A percentile compares a stretch with the other conserved stretches of the same genome.
phyloP scores from a whole-genome alignment of 2,329 filamentous ascomycete species.

The Aureobasidium sp. region DNA sequence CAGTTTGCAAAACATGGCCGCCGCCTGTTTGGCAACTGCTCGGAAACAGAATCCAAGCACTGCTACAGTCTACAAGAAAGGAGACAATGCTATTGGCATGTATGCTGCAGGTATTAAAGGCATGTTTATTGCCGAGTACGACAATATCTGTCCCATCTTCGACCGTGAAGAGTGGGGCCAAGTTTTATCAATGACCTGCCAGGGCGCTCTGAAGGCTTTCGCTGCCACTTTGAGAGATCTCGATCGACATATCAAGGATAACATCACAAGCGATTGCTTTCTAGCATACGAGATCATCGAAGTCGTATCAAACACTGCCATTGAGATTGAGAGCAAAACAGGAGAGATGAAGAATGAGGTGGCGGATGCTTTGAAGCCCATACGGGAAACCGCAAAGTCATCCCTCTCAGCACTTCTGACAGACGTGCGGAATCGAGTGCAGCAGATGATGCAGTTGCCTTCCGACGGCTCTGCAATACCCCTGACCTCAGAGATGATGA shows the following conservation, averaged over 20 bases:
- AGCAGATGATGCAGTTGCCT: slow-evolving; percentile 60
- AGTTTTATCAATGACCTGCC: slow-evolving; percentile 72
- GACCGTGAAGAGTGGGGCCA: slow-evolving; percentile 74
- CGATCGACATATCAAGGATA: slow-evolving; percentile 79
- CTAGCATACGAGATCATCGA: slow-evolving; percentile 93
- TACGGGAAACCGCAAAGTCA: slow-evolving; percentile 83
- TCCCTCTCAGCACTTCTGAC: slow-evolving; percentile 79
- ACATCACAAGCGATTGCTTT: slow-evolving; percentile 86
- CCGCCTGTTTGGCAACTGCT: slow-evolving; percentile 73
- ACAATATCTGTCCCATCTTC: slow-evolving; percentile 84
- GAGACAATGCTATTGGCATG: slow-evolving; percentile 83
- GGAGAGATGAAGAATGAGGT: slow-evolving; percentile 79
- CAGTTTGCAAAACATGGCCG: slow-evolving; percentile 77
- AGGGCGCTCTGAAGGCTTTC: slow-evolving; percentile 71
- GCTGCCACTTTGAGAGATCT: slow-evolving; percentile 80
- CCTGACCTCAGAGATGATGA: slow-evolving; percentile 77
- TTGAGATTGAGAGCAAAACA: slow-evolving; percentile 71
- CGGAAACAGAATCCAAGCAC: slow-evolving; percentile 68
- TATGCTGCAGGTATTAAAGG: slow-evolving; percentile 85
- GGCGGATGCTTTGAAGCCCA: slow-evolving; percentile 77
- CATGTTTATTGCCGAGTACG: slow-evolving; percentile 80
- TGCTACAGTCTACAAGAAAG: slow-evolving; percentile 77
- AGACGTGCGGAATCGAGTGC: slow-evolving; percentile 67
- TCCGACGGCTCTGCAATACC: slow-evolving; percentile 71
- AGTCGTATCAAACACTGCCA: slow-evolving; percentile 73